Evolutionary conservation across 768 basidiomycete species (phyloP).

Genomic region (Botryobasidium botryosum): DNA sequence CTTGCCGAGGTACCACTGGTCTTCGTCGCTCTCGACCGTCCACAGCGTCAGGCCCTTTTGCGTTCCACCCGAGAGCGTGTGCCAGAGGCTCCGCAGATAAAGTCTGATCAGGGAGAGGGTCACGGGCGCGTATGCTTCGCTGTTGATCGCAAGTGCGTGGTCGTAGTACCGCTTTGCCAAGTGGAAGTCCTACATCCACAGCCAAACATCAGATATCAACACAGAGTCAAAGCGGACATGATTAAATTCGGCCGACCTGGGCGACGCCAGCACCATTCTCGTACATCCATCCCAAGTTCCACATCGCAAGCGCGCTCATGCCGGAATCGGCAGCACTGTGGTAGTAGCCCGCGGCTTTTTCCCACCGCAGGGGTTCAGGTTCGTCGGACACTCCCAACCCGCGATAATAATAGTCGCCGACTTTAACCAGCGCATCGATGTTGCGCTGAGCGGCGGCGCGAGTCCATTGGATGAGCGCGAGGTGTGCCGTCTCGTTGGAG

Average conservation of each 20-base stretch:
- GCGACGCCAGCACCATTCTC: conserved; percentile 89
- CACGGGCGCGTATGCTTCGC: conserved; percentile 81
- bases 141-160: conserved; percentile 68
- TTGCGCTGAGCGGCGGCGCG: conserved; percentile 88
- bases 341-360: conserved; percentile 88
- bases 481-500: conserved; percentile 64
- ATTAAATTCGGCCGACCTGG: too few relatives aligned
- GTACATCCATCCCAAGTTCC: conserved; percentile 99
- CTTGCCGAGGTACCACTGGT: conserved; percentile 68
- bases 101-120: conserved; percentile 65
- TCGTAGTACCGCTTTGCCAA: conserved; percentile 95
- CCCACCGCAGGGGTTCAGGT: conserved; percentile 45
- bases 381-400: conserved; percentile 66
- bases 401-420: conserved; percentile 93
- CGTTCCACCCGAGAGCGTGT: conserved; percentile 51
- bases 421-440: conserved; percentile 93
- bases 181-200: conserved; percentile 60
- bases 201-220: not conserved
- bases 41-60: conserved; percentile 49
- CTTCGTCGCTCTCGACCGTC: conserved; percentile 26
- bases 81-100: conserved; percentile 70
- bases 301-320: conserved; percentile 86
- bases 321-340: conserved; percentile 89
- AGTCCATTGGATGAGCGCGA: conserved; percentile 86
- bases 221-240: conserved; percentile 10